Base-by-base conservation (phyloP, 768 basidiomycete genomes). In the Peribolospora baueri region DNA sequence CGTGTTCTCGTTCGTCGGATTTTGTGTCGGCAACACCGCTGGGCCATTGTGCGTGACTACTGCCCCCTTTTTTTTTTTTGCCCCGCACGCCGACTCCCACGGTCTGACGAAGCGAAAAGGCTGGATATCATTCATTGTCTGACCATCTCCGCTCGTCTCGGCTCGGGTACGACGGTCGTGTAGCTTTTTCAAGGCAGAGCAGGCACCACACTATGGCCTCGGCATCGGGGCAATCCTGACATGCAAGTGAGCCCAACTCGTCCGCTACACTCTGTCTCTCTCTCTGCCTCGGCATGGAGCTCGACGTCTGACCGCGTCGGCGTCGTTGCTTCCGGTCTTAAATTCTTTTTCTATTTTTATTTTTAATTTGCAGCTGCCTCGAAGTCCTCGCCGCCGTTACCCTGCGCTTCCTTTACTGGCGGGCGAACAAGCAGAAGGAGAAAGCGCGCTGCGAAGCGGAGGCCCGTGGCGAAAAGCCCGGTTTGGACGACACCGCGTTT, bases 1-100 rank as follows among this genome's bases (percentile, higher is more conserved):
- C 7, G 67, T 63, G 42, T 58, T 65, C 39, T 67, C 66, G 57
- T 67, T 63, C 63, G 54, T 65, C 43, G 66, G 66, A 14, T 61
- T 60, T 5, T 66, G 61, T 43, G 51, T 64, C n/a, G 65, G 66
- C 8, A 65, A 66, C 56, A 65, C 65, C 48, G 59, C 59, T 46
- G 47, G 55, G 41, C 51, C 54, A 25, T 50, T 46, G 25, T 25
- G 25, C 25, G 25, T 25, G 25, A 25, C 25, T 25, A 25, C 25
- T 25, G 25, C 25, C 25, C n/a, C n/a, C n/a, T n/a, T n/a, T 1
- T 25, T 25, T 25, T 1, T 25, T 25, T 25, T 25, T 25, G 25
- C 1, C 25, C 25, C 25, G 25, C 25, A 1, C 25, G 25, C 25
- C n/a, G n/a, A n/a, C n/a, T n/a, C n/a, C n/a, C n/a, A n/a, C n/a